Evolutionary conservation across 176 grass and related monocot genomes (phyloP), one percentile per base, ranked within the genome.

Genomic region (Aegilops speltoides): DNA sequence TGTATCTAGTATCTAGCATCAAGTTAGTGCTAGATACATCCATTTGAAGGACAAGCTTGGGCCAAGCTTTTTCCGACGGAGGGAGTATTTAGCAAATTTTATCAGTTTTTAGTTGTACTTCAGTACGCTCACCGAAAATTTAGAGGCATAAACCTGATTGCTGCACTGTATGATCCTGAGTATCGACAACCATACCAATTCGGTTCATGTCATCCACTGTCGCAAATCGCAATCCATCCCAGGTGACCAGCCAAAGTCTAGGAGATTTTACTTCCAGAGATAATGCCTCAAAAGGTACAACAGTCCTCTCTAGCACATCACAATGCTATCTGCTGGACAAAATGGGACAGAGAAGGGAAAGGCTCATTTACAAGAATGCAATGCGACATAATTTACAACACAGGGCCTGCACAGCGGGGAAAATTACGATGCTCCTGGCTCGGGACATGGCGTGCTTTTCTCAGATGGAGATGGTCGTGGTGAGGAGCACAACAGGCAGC

Each of bases 371-470:
- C 87, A 89, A 76, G 84, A 81, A 88, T 83, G 68, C 37, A 83
- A 87, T 80, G 50, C 76, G 65, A 68, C 83, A 65, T 81, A 92
- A 92, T 92, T 86, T 92, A 92, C 87, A 92, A 92, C n/a, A 7
- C 28, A 13, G 17, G 90, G 84, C 79, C 87, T 89, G 79, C 79
- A 89, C 79, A 86, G 54, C 12, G 68, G 65, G 76, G 76, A 57
- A 86, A 89, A 87, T 81, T 76, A 80, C 8, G 50, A 84, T 32
- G 41, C 84, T 89, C 84, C 78, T 85, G 82, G 31, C 65, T 82
- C 83, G 54, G 77, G 66, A 82, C 78, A 77, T 41, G 64, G 64
- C 61, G 60, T 5, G 24, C 15, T 64, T 64, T 79, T n/a, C 69
- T 92, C 84, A 89, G 68, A 89, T 20, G 29, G 77, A 62, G 68